Evolutionary conservation across 2,329 filamentous ascomycete genomes (phyloP).

Genomic region (Aspergillus fumigatus): DNA sequence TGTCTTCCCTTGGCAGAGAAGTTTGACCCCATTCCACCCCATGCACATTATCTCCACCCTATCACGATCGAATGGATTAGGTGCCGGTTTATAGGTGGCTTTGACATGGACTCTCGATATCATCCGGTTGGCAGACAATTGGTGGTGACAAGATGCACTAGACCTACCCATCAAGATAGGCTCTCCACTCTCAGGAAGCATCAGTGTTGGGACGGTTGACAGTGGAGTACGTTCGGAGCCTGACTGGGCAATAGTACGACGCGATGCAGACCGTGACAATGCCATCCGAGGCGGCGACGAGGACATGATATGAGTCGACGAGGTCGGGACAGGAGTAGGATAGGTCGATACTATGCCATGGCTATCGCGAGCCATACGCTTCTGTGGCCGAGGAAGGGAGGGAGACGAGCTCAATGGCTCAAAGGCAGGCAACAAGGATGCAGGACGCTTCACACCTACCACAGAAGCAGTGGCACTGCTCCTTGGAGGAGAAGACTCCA

Average conservation of each 20-base stretch:
- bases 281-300: constrained; percentile 68
- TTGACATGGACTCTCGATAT: constrained; percentile 92
- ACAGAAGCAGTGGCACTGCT: constrained; percentile 29
- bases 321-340: constrained; percentile 90
- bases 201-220: constrained; percentile 73
- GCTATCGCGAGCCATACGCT: constrained; percentile 44
- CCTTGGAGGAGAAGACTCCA: constrained; percentile 40
- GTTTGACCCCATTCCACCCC: constrained; percentile 91
- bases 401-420: constrained; percentile 48
- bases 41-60: constrained; percentile 84
- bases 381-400: constrained; percentile 44
- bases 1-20: constrained; percentile 84
- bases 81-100: constrained; percentile 72
- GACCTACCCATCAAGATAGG: constrained; percentile 83
- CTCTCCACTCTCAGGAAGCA: constrained; percentile 77
- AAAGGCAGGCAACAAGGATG: constrained; percentile 46
- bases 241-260: constrained; percentile 55
- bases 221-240: constrained; percentile 76
- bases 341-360: constrained; percentile 57
- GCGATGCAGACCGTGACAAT: constrained; percentile 49
- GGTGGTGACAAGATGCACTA: constrained; percentile 91
- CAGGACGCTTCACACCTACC: constrained; percentile 44
- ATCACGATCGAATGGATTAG: constrained; percentile 63
- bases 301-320: constrained; percentile 83
- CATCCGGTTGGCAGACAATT: constrained; percentile 84